Base-by-base conservation (phyloP, 495 filamentous ascomycete species). In the Aspergillus homomorphus region DNA sequence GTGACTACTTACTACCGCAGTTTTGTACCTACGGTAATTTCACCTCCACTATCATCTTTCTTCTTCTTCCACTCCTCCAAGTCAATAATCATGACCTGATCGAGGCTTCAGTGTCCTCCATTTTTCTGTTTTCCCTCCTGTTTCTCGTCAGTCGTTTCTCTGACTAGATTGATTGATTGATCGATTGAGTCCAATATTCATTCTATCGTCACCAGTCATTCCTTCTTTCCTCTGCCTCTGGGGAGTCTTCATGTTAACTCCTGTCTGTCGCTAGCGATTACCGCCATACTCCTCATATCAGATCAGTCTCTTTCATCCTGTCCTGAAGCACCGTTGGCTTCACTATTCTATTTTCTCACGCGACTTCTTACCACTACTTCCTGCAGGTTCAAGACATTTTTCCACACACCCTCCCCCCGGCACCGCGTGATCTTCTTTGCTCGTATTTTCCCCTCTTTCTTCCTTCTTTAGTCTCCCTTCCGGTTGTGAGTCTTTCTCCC, bases 381-480 rank as follows among this genome's bases (percentile, higher is more conserved):
- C 22, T 51, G 49, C 49, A 51, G 49, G 33, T 38, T 12, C 33
- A 38, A 38, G 33, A 38, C 33, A 38, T 38, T 38, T 38, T 38
- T 12, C 33, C 33, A 10, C n/a, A n/a, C n/a, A n/a, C 10, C 10
- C 33, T 9, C 33, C 33, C 33, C 22, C 5, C n/a, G 24, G 23
- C 8, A 24, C 14, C 21, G 28, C 22, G 15, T 21, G 30, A 51
- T 48, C 20, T 16, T 53, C 23, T 15, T 19, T 21, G 19, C 57
- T 26, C 26, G 38, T 33, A 45, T 62, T 52, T 51, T 24, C 56
- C 24, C 57, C 41, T 30, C 28, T 51, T 51, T 30, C 24, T 53
- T 24, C 42, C 5, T 28, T 18, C 50, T 30, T 46, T 49, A 48
- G 23, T 18, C 49, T 24, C 49, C 24, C 1, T 46, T 21, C 44